phyloP scores from a whole-genome alignment of 352 stramenopile genomes.

The Discostella stelligera region DNA sequence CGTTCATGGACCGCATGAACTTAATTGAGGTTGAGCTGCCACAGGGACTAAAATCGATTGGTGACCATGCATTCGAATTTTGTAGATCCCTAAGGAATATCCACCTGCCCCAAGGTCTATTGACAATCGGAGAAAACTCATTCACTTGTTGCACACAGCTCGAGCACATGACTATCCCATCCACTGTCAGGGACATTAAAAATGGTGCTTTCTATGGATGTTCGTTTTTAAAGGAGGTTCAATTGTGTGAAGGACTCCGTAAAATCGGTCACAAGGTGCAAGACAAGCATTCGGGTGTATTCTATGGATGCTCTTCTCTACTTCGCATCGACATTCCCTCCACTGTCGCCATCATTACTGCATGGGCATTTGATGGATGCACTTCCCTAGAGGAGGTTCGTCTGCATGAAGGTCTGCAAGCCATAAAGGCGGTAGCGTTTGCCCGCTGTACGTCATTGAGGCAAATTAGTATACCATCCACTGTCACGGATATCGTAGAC shows the following conservation, averaged over 20 bases:
- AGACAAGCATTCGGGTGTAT: background rate
- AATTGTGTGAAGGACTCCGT: background rate
- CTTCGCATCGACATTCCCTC: background rate
- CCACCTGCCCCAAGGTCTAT: background rate
- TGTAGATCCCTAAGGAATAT: background rate
- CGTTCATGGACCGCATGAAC: background rate
- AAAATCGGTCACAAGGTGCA: background rate
- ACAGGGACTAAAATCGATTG: background rate
- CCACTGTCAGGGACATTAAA: background rate
- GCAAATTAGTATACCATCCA: background rate
- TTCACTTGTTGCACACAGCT: background rate
- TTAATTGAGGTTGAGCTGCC: slow-evolving; percentile 5
- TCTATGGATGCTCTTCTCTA: background rate
- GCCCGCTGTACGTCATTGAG: background rate
- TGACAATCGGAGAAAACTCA: slow-evolving; percentile 3
- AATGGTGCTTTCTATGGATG: background rate
- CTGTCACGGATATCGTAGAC: background rate
- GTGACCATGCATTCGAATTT: background rate
- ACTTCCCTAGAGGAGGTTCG: background rate
- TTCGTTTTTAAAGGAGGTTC: background rate
- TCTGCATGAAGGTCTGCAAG: slow-evolving; percentile 3
- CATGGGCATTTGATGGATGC: background rate
- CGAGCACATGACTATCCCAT: background rate
- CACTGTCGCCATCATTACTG: background rate
- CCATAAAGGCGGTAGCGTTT: background rate